Evolutionary conservation across 352 stramenopile genomes (phyloP).

Genomic region (Phytophthora pini): DNA sequence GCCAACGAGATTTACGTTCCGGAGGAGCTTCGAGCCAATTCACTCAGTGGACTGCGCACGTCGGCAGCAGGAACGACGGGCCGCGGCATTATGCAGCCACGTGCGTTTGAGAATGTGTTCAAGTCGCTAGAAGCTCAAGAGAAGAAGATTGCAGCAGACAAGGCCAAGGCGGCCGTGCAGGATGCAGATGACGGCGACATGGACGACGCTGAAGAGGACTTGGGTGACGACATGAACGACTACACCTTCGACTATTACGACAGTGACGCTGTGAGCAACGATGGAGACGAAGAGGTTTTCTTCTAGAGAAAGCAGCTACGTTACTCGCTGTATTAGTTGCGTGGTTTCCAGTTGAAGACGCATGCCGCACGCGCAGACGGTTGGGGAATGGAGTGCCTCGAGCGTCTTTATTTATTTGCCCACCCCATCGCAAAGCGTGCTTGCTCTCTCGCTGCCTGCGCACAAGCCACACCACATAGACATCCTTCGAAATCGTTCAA

Average conservation of each 20-base stretch:
- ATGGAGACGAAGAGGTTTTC: constrained; percentile 79
- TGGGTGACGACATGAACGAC: constrained; percentile 83
- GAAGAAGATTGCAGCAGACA: constrained; percentile 53
- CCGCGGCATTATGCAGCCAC: constrained; percentile 65
- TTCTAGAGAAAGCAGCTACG: constrained; percentile 43
- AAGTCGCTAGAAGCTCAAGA: constrained; percentile 76
- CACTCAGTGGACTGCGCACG: constrained; percentile 51
- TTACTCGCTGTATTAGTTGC: constrained; percentile 1
- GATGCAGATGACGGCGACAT: constrained; percentile 60
- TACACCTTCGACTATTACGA: constrained; percentile 87
- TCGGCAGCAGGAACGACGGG: constrained; percentile 16
- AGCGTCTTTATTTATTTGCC: constrained; percentile 42
- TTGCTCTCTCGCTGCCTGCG: constrained; percentile 16
- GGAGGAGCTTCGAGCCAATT: constrained; percentile 65
- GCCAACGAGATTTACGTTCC: constrained; percentile 68
- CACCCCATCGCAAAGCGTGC: constrained; percentile 32
- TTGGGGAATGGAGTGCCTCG: constrained; percentile 28
- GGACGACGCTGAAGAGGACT: constrained; percentile 71
- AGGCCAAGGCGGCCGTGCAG: constrained; percentile 50
- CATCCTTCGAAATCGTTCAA: constrained; percentile 19
- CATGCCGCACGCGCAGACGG: constrained; percentile 27
- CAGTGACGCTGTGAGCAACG: constrained; percentile 71
- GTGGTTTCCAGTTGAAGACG: constrained; percentile 14
- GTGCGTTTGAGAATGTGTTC: constrained; percentile 74
- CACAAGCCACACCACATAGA: constrained; percentile 26